These are phyloP conservation scores for Coemansia sp. DNA, from an alignment of 192 early-diverging fungal genomes.

Conservation along the genomic window DNA sequence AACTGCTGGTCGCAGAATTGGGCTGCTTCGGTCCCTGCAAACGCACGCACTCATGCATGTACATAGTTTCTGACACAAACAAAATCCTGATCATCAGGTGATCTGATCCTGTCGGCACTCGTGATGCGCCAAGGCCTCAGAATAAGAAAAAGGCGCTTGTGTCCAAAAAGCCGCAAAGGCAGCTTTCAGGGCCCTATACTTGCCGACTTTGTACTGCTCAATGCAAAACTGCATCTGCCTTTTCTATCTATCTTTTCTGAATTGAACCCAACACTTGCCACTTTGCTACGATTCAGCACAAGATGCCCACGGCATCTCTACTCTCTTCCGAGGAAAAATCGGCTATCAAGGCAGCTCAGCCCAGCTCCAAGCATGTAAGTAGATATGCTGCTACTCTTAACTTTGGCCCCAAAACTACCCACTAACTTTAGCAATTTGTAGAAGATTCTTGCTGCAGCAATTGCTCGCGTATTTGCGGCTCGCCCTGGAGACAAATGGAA, in stretches of 20 bases:
- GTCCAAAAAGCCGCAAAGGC: slow-evolving; percentile 4
- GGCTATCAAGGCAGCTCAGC: slow-evolving; percentile 63
- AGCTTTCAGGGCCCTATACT: slow-evolving; percentile 4
- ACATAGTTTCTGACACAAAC: not conserved
- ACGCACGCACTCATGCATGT: slow-evolving; percentile 3
- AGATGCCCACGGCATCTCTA: slow-evolving; percentile 64
- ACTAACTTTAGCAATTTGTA: slow-evolving; percentile 22
- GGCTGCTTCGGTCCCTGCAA: not conserved
- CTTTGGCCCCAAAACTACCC: not conserved
- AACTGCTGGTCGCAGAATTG: not conserved
- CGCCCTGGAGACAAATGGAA: slow-evolving; percentile 70
- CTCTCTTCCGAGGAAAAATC: slow-evolving; percentile 65
- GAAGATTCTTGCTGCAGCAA: slow-evolving; percentile 78
- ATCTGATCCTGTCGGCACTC: slow-evolving; percentile 2
- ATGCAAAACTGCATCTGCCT: slow-evolving; percentile 1
- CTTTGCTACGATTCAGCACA: not conserved
- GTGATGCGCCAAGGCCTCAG: slow-evolving; percentile 3
- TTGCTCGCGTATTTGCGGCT: slow-evolving; percentile 73
- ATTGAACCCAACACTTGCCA: not conserved
- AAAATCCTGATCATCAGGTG: not conserved
- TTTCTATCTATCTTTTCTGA: slow-evolving; percentile 5
- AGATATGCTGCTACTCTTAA: not conserved
- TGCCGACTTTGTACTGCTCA: slow-evolving; percentile 6
- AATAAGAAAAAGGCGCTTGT: not conserved
- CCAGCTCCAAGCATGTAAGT: slow-evolving; percentile 59